Base-by-base conservation (phyloP, 2,329 filamentous ascomycete species). In the Helotiales sp. region DNA sequence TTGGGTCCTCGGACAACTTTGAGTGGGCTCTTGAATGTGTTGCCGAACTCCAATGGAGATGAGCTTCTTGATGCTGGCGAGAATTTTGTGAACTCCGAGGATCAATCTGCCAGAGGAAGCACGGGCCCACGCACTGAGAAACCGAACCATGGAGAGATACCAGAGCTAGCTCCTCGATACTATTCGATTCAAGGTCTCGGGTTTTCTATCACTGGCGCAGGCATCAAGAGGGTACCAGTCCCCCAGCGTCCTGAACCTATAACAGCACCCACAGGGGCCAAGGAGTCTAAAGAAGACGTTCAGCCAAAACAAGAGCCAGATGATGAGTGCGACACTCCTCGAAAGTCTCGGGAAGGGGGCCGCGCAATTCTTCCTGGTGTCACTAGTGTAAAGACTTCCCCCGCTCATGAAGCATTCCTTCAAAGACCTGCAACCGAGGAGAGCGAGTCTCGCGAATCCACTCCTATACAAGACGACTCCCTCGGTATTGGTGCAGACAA, bases 351-450 rank as follows among this genome's bases (percentile, higher is more conserved):
- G n/a, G 54, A 57, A 37, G 40, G 54, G 1, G 20, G 34, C 13
- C 30, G 2, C 5, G 6, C 3, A 13, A 10, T 57, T 26, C 40
- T 61, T 15, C 26, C 43, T 24, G 59, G 59, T 22, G 59, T 61
- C 2, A 43, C n/a, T 49, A 45, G 59, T 8, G 17, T 34, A 13
- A 20, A 13, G 4, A 40, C 26, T 40, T 57, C 40, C 15, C 59
- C 59, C 6, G 45, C 59, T 8, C 59, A 61, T 22, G 30, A 61
- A 26, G 59, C 59, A 24, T 61, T 49, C 59, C 59, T 49, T 22
- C 1, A 61, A 11, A 50, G 45, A 34, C 13, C 30, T 34, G 24
- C 28, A 6, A 50, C 59, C 20, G 6, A 34, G 10, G 43, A 61
- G 15, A 24, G 24, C 30, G 45, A 61, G n/a, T 49, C 45, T 24